Conservation (phyloP, 2,329 filamentous ascomycete genomes). For the Trichoderma guizhouense region DNA sequence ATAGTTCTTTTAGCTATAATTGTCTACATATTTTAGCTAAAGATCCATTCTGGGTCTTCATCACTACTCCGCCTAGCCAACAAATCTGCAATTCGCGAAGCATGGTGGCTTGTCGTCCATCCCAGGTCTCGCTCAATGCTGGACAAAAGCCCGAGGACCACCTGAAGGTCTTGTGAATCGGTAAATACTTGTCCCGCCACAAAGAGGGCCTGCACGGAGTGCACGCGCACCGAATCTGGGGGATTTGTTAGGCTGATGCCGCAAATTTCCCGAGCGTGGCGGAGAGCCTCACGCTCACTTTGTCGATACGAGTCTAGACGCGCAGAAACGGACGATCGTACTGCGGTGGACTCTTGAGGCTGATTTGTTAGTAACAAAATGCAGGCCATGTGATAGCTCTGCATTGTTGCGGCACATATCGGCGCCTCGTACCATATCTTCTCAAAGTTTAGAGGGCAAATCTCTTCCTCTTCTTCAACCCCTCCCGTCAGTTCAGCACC, state of each 20-base stretch:
- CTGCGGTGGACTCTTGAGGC: slow-evolving; percentile 8
- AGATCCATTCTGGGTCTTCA: neutral
- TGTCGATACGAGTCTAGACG: slow-evolving; percentile 7
- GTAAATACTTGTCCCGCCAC: slow-evolving; percentile 9
- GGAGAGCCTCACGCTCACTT: slow-evolving; percentile 9
- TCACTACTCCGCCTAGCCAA: neutral
- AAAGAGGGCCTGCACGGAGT: neutral
- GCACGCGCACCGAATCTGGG: slow-evolving; percentile 2
- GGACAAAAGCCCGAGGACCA: neutral
- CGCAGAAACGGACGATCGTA: slow-evolving; percentile 4
- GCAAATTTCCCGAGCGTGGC: slow-evolving; percentile 8
- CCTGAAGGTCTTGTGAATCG: neutral
- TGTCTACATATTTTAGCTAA: neutral
- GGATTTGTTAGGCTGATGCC: slow-evolving; percentile 3
- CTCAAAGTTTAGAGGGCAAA: neutral
- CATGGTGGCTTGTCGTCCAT: slow-evolving; percentile 12
- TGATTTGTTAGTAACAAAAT: slow-evolving; percentile 9
- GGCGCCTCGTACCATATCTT: slow-evolving; percentile 13
- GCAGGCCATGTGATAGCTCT: slow-evolving; percentile 12
- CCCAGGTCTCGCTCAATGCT: slow-evolving; percentile 1
- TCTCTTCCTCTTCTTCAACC: neutral
- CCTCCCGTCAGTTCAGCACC: neutral
- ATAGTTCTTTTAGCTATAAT: neutral
- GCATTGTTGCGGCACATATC: slow-evolving; percentile 12
- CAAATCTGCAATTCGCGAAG: slow-evolving; percentile 1